Evolutionary conservation across 352 stramenopile genomes (phyloP), one percentile per base, ranked within the genome.

Genomic region (Globisporangium cystogenes): DNA sequence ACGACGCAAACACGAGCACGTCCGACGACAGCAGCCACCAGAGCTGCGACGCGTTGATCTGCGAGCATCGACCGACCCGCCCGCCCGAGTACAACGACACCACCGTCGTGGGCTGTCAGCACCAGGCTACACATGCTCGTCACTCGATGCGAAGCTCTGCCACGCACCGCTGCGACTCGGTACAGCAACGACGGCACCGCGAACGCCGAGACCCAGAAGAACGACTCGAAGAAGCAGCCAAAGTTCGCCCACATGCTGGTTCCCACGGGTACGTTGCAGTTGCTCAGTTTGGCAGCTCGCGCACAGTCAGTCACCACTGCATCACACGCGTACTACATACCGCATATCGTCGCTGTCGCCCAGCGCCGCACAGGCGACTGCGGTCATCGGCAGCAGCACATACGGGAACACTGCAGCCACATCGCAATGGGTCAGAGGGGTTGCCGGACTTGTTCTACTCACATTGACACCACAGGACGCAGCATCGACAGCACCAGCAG

Each of bases 211-310:
- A 86, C 65, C 77, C 77, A 88, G 48, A 88, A 82, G 48, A 86
- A 78, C 24, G 74, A 70, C 41, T 88, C 77, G 48, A 88, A 85
- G 55, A 88, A 86, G 52, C 74, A 88, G 2, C 77, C 77, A 51
- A 88, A 86, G 57, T 76, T 82, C 26, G 59, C 80, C 68, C 69
- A 88, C 7, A 69, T 52, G 48, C 67, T 76, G 42, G 7, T 10
- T 31, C n/a, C 21, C 12, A 35, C 6, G 36, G 4, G 7, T 11
- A 36, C 15, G 16, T 35, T 10, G 12, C 0, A 15, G 12, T n/a
- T 11, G 41, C 10, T 23, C 2, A 42, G 7, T 1, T 40, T 37
- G 21, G 15, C 18, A 56, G 4, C n/a, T 35, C 21, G 23, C 10
- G 1, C 5, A 16, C 20, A n/a, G 21, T 11, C 11, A 18, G 39